Evolutionary conservation across 495 filamentous ascomycete species (phyloP), one percentile per base, ranked within the genome.

Genomic region (Aspergillus saccharolyticus): DNA sequence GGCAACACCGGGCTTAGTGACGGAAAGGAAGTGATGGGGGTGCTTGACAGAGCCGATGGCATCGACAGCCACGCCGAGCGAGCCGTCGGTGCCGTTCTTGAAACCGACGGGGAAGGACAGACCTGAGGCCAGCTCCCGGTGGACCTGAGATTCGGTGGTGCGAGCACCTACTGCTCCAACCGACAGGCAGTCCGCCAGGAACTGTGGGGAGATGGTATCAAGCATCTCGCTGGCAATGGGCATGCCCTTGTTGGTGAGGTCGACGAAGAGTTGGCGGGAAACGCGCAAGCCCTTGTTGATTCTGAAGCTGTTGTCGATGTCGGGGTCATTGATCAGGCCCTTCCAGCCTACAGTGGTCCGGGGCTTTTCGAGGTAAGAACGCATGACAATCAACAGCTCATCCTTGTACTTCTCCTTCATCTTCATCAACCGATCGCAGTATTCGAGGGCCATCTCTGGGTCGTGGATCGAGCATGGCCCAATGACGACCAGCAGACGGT

Each of bases 261-360:
- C 92, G 39, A 96, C 89, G 70, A 96, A 99, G 57, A 99, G 77
- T 71, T 97, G 87, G 56, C 95, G 85, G 30, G 91, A 90, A 24
- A 87, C 77, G 47, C 89, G 85, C 68, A 99, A 71, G 3, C 95
- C 95, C 78, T 97, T 96, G 80, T 97, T 99, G 76, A 99, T 97
- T 73, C 96, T 85, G 83, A 97, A 97, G 73, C 88, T 93, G 67
- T 96, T 91, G 72, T 99, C 93, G 70, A 99, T 96, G 62, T 97
- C 92, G 8, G 95, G 95, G 74, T 99, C 95, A 71, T 99, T 99
- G 78, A 99, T 96, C 60, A 99, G 79, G 15, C 95, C 95, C 76
- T 99, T 99, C 95, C 95, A 99, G 53, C 95, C 95, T 16, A 99
- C 92, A 0, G 95, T 99, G 15, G 95, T 99, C 61, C 95, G 86